These are phyloP conservation scores for Houttuynia cordata DNA, from an alignment of 164 flowering plant genomes.

Conservation along the genomic window DNA sequence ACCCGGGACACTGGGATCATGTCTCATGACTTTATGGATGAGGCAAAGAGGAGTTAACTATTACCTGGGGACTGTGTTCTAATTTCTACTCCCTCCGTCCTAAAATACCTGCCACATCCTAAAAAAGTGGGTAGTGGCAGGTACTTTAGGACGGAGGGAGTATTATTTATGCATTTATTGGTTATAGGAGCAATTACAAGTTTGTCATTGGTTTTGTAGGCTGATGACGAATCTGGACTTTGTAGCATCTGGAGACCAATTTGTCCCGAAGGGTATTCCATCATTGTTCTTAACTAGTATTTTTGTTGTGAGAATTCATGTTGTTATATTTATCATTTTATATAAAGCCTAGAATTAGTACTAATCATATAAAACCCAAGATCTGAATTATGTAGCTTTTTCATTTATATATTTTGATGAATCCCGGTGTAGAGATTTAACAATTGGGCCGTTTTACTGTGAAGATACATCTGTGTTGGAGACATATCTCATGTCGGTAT, in stretches of 20 bases:
- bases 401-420: too few species aligned
- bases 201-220: slow-evolving; percentile 22
- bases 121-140: too few species aligned
- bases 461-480: slow-evolving; percentile 79
- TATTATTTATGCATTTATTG: not conserved
- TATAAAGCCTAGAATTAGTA: not conserved
- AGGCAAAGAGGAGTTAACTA: not conserved
- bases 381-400: too few species aligned
- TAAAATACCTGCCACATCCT: too few species aligned
- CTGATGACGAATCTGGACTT: slow-evolving; percentile 29
- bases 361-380: too few species aligned
- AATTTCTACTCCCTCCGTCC: too few species aligned
- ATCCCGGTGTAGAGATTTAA: not conserved
- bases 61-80: not conserved
- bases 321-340: not conserved
- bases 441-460: not conserved
- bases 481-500: slow-evolving; percentile 73
- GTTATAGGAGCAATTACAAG: not conserved
- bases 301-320: not conserved
- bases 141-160: too few species aligned
- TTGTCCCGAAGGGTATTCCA: slow-evolving; percentile 85
- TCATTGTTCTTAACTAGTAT: not conserved
- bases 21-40: not conserved
- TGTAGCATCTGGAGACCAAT: slow-evolving; percentile 93
- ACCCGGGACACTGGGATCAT: not conserved